Base-by-base conservation (phyloP, 2,329 filamentous ascomycete genomes). In the Scedosporium apiospermum region DNA sequence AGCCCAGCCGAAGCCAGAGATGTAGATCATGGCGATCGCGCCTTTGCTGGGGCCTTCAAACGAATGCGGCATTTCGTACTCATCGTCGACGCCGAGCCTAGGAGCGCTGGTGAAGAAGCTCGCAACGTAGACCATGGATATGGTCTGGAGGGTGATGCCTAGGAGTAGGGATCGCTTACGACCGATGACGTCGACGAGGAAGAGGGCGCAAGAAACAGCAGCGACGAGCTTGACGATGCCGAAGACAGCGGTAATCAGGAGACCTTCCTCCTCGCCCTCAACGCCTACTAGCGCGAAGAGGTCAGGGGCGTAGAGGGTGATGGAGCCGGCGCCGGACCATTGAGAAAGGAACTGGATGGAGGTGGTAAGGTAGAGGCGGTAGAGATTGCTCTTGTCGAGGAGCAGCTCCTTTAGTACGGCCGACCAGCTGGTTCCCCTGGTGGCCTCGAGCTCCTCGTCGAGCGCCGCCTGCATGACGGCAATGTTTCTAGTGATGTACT, bases 131-230 rank as follows among this genome's bases (percentile, higher is more conserved):
- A 85, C 66, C 82, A 88, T 87, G 14, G 84, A 68, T 9, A 88
- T 71, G 16, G 79, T 78, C 70, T 88, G 86, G 1, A 87, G 75
- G 1, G 76, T 76, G 67, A 88, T 88, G 2, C 86, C 86, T 0
- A 80, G 72, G 18, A 87, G 77, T 0, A 88, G 78, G 0, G 86
- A 79, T 6, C 85, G 82, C 74, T 91, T 92, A 64, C 90, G 86
- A 4, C 90, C 90, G 66, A 93, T 86, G 62, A 88, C 85, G 67
- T 93, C 90, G 66, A 93, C 88, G 7, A 93, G 81, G 80, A 93
- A 91, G 61, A 92, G 79, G 0, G 89, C 89, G 71, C 89, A 93
- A 46, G 84, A 66, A 38, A 92, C 71, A 14, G 88, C 84, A 0
- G 87, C 81, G 6, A 83, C 71, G 62, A 93, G 82, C 70, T 93